These are phyloP conservation scores for Penicillium atrosanguineum DNA, from an alignment of 495 filamentous ascomycete genomes.

Conservation along the genomic window DNA sequence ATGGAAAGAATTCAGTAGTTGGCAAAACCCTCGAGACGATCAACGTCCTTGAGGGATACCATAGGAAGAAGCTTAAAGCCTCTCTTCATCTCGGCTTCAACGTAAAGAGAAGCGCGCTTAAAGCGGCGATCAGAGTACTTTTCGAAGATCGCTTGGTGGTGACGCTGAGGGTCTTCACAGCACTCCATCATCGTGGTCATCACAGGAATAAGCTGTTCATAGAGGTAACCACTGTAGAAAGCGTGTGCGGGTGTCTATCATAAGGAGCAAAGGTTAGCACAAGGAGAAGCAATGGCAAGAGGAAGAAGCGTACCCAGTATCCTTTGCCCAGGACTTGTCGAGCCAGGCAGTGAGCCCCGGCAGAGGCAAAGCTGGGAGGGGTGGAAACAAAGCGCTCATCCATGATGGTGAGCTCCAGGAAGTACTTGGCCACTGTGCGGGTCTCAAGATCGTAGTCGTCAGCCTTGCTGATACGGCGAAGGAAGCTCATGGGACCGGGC, in stretches of 20 bases:
- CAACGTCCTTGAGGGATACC: constrained; percentile 13
- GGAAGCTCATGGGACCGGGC: constrained; percentile 98
- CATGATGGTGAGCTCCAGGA: constrained; percentile 95
- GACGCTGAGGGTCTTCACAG: constrained; percentile 74
- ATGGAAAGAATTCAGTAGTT: constrained; percentile 19
- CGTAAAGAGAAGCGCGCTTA: constrained; percentile 77
- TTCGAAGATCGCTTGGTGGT: constrained; percentile 83
- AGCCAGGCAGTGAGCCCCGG: constrained; percentile 91
- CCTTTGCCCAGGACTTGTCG: constrained; percentile 86
- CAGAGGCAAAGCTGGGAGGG: constrained; percentile 84
- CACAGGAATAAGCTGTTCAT: constrained; percentile 73
- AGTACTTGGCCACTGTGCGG: constrained; percentile 95
- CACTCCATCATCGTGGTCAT: constrained; percentile 78
- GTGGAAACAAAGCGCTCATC: constrained; percentile 94
- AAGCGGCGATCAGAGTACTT: constrained; percentile 85
- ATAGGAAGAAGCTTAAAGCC: constrained; percentile 45
- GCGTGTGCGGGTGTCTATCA: constrained; percentile 74
- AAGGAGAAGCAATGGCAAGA: not conserved
- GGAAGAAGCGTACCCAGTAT: constrained; percentile 71
- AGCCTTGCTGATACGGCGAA: constrained; percentile 94
- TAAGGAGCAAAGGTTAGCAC: constrained; percentile 26
- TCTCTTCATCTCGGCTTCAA: constrained; percentile 65
- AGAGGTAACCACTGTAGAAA: constrained; percentile 91
- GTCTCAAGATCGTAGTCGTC: constrained; percentile 98
- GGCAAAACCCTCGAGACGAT: constrained; percentile 16